Evolutionary conservation across 306 rosid genomes (phyloP).

Genomic region (Castanopsis chinensis): DNA sequence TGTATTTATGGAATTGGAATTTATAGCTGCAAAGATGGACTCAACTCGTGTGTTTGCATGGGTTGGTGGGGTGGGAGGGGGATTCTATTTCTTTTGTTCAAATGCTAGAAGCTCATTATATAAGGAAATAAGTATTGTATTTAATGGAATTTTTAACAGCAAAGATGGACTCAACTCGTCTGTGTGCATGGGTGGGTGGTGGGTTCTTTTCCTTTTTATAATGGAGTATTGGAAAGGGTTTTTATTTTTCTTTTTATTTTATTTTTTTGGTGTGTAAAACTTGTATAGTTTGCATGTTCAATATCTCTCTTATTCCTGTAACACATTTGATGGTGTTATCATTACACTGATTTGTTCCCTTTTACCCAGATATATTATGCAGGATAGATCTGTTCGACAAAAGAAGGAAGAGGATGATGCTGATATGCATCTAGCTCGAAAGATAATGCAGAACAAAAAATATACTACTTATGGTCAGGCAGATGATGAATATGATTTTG

Average conservation of each 20-base stretch:
- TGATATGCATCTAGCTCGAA: conserved; percentile 83
- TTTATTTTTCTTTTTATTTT: background rate
- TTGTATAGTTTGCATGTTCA: conserved; percentile 5
- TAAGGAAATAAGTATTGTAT: background rate
- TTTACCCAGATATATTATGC: conserved; percentile 44
- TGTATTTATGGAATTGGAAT: no score
- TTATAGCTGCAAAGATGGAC: no score
- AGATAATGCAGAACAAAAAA: conserved; percentile 71
- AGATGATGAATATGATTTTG: conserved; percentile 91
- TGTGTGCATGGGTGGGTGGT: background rate
- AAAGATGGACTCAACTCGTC: background rate
- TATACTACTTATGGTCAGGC: conserved; percentile 59
- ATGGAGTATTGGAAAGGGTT: background rate
- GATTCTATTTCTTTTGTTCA: background rate
- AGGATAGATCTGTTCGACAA: conserved; percentile 41
- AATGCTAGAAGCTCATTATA: background rate
- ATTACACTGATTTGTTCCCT: conserved; percentile 16
- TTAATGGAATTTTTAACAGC: background rate
- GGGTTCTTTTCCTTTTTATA: background rate
- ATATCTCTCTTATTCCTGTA: conserved; percentile 1
- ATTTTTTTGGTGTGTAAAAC: background rate
- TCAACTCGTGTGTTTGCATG: no score
- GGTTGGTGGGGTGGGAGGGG: background rate
- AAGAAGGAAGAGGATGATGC: conserved; percentile 74
- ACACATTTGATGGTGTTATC: background rate